Conservation (phyloP, 2,329 filamentous ascomycete genomes). For the Ascomycota sp. region DNA sequence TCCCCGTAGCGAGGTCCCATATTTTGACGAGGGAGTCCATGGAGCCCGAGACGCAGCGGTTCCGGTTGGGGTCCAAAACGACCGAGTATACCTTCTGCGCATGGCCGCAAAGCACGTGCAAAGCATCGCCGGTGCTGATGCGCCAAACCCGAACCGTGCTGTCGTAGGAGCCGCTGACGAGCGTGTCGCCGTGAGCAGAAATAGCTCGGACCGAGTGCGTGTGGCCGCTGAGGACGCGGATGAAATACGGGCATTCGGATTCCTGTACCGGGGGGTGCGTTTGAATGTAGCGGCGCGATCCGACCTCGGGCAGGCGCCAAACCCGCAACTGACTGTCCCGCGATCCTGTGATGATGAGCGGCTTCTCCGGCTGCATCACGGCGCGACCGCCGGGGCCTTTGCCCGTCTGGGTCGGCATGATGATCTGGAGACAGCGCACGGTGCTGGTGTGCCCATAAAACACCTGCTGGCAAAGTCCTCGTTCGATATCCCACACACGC, state of each 20-base stretch:
- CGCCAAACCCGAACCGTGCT: conserved; percentile 91
- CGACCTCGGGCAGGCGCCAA: conserved; percentile 75
- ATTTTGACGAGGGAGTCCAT: conserved; percentile 98
- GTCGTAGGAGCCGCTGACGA: conserved; percentile 97
- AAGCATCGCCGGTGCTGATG: conserved; percentile 79
- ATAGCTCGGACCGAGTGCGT: conserved; percentile 90
- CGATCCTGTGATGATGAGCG: conserved; percentile 91
- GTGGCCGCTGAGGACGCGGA: conserved; percentile 71
- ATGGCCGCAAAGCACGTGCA: conserved; percentile 73
- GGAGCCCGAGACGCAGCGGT: conserved; percentile 89
- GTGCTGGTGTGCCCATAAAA: conserved; percentile 97
- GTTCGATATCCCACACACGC: conserved; percentile 98
- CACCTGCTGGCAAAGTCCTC: conserved; percentile 77
- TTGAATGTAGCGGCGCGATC: conserved; percentile 60
- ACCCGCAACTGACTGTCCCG: conserved; percentile 85
- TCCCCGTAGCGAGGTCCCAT: conserved; percentile 78
- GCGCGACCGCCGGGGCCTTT: conserved; percentile 48
- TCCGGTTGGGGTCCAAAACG: conserved; percentile 75
- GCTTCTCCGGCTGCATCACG: conserved; percentile 83
- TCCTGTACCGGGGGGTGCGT: conserved; percentile 53
- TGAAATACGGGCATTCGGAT: conserved; percentile 81
- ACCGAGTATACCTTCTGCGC: conserved; percentile 92
- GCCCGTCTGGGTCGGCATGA: conserved; percentile 67
- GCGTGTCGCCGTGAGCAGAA: conserved; percentile 78
- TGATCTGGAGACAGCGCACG: conserved; percentile 83